Base-by-base conservation (phyloP, 1,284 basidiomycete species). In the Apiotrichum montevideense region DNA sequence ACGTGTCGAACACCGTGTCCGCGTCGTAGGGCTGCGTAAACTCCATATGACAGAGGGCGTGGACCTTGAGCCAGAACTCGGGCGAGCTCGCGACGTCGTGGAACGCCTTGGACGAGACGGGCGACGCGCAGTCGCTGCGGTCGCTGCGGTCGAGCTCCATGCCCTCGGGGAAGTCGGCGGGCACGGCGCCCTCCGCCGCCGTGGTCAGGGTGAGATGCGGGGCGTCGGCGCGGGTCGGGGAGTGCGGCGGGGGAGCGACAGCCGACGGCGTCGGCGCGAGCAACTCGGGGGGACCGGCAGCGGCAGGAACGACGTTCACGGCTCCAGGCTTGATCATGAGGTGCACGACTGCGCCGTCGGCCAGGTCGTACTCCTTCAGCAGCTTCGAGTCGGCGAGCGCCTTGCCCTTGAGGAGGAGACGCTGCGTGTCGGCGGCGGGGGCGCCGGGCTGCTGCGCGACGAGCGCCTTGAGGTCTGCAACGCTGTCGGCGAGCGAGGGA, bases 361-460 rank as follows among this genome's bases (percentile, higher is more conserved):
- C 84, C 65, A 94, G 81, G 64, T 79, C 83, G 78, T 95, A 97
- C 72, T 96, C 93, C 70, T 87, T 86, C 44, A 96, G 78, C 6
- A 97, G 82, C 73, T 92, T 93, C 42, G 77, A 79, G 77, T 95
- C 92, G 32, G 84, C 85, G 61, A 96, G 82, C 0, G 87, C 90
- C 74, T 97, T 97, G 57, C 93, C 93, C 76, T 93, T 95, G 57
- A 94, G 81, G 8, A 97, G 79, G 6, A 94, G 82, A 2, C 93
- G 82, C 75, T 95, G 91, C 68, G 87, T 83, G 49, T 85, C 83
- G 7, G 86, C 82, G 0, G 89, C 87, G 0, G 78, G 78, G 4
- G 74, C 73, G 2, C 85, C 83, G 46, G 80, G 77, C 2, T 84
- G 80, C 14, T 75, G 63, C 54, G 84, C 79, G 14, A 86, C 81